Evolutionary conservation across 1,284 basidiomycete species (phyloP).

Genomic region (Cryptococcus sp.): DNA sequence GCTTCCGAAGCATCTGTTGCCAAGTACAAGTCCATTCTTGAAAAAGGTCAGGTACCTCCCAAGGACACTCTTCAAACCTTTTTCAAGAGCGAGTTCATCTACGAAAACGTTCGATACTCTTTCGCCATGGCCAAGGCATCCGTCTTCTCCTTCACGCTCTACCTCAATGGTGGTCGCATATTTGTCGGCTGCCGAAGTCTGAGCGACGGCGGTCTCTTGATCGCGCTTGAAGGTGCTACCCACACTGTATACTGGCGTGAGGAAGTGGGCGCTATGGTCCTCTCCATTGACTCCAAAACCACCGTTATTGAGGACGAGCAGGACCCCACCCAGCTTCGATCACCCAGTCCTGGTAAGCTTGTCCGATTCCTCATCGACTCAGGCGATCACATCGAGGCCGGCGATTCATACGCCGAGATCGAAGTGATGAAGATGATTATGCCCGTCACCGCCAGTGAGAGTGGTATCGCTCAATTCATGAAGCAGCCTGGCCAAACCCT

Average conservation of each 20-base stretch:
- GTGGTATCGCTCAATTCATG: slow-evolving; percentile 93
- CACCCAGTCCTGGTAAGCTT: slow-evolving; percentile 95
- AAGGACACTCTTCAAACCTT: slow-evolving; percentile 95
- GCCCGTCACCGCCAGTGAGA: slow-evolving; percentile 94
- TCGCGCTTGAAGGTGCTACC: slow-evolving; percentile 88
- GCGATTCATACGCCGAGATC: slow-evolving; percentile 97
- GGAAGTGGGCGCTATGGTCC: slow-evolving; percentile 89
- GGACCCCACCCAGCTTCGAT: slow-evolving; percentile 95
- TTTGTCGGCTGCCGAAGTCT: slow-evolving; percentile 86
- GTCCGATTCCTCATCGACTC: slow-evolving; percentile 94
- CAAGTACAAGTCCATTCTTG: slow-evolving; percentile 93
- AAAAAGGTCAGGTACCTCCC: slow-evolving; percentile 94
- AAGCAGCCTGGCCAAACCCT: slow-evolving; percentile 97
- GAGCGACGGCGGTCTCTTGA: slow-evolving; percentile 91
- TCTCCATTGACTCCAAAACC: slow-evolving; percentile 96
- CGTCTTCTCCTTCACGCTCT: slow-evolving; percentile 84
- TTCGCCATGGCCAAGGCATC: slow-evolving; percentile 95
- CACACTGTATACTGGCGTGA: slow-evolving; percentile 99
- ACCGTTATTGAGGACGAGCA: slow-evolving; percentile 99
- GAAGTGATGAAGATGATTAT: slow-evolving; percentile 99
- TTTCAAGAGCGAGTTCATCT: slow-evolving; percentile 97
- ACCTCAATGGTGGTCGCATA: slow-evolving; percentile 91
- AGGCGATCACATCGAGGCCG: slow-evolving; percentile 93
- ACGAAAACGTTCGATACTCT: slow-evolving; percentile 93
- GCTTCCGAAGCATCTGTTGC: slow-evolving; percentile 84